Evolutionary conservation across 441 rosid species (phyloP), one percentile per base, ranked within the genome.

Genomic region (Breynia disticha): DNA sequence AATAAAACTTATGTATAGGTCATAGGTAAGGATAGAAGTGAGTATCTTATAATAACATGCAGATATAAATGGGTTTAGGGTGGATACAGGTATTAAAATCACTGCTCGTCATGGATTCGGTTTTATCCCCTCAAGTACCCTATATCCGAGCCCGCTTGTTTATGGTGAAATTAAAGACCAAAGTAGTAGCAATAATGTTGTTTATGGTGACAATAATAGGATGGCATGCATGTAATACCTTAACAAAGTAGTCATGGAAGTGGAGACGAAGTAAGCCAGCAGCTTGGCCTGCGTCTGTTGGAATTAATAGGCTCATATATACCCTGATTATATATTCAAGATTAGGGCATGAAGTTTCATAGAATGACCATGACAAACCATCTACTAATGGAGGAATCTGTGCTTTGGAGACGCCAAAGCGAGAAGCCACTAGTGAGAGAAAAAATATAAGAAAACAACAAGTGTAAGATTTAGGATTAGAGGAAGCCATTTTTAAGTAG

Each of bases 251-350:
- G 48, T 45, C n/a, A 24, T 87, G 96, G 70, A 84, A 80, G 63
- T 84, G 93, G 54, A 87, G 80, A 57, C 96, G 94, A 43, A 87
- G 83, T 44, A 84, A 65, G 45, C 83, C 94, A 21, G 94, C 96
- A 42, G 94, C 96, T 57, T 75, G 81, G 55, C 86, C 90, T 14
- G 74, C 73, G 19, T 87, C 96, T 13, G 67, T 47, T 56, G 66
- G 72, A 67, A 84, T 73, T 13, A 72, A 77, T 61, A 77, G 69
- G 62, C 57, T 60, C 16, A 87, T 79, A 59, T 73, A 71, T 17
- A 67, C 77, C 48, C 77, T 67, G 50, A 80, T 35, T 16, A 79
- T 70, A 19, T 69, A 69, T 61, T 87, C 90, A 0, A 74, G 63
- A 35, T 75, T 76, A 0, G 96, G 96, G 44, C 96, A 87, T 46